Evolutionary conservation across 2,329 filamentous ascomycete genomes (phyloP).

Genomic region (Boeremia exigua): DNA sequence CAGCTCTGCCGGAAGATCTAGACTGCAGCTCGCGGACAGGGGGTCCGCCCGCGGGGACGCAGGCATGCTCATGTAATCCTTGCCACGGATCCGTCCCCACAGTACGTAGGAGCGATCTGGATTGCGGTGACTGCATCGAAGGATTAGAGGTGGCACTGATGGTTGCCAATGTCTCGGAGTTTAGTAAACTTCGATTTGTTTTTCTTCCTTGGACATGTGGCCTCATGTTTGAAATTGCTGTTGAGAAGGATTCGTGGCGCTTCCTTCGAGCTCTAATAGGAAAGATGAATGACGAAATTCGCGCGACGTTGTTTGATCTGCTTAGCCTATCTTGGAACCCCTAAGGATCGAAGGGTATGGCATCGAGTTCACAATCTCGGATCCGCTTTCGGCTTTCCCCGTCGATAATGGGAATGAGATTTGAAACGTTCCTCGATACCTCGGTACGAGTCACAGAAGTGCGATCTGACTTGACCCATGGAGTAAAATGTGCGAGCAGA

Average conservation of each 20-base stretch:
- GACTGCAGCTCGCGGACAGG: background rate
- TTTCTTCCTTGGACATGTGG: background rate
- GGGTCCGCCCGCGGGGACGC: background rate
- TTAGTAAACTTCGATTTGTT: background rate
- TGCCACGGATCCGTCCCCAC: background rate
- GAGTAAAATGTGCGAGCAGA: background rate
- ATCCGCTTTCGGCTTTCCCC: constrained; percentile 1
- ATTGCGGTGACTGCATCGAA: background rate
- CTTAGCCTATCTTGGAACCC: background rate
- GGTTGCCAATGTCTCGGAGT: background rate
- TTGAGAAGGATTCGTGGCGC: background rate
- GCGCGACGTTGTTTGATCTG: background rate
- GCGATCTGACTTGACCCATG: background rate
- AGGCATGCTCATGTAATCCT: background rate
- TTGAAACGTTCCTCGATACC: background rate
- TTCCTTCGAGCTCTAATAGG: background rate
- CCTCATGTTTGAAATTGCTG: background rate
- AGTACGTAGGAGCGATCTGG: background rate
- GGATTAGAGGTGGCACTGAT: background rate
- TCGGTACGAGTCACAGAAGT: background rate
- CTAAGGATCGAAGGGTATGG: constrained; percentile 1
- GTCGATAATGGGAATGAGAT: background rate
- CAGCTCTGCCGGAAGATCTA: background rate
- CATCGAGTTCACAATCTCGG: background rate
- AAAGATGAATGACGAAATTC: background rate